Evolutionary conservation across 1,284 basidiomycete genomes (phyloP), one percentile per base, ranked within the genome.

Genomic region (Ustanciosporium gigantosporum): DNA sequence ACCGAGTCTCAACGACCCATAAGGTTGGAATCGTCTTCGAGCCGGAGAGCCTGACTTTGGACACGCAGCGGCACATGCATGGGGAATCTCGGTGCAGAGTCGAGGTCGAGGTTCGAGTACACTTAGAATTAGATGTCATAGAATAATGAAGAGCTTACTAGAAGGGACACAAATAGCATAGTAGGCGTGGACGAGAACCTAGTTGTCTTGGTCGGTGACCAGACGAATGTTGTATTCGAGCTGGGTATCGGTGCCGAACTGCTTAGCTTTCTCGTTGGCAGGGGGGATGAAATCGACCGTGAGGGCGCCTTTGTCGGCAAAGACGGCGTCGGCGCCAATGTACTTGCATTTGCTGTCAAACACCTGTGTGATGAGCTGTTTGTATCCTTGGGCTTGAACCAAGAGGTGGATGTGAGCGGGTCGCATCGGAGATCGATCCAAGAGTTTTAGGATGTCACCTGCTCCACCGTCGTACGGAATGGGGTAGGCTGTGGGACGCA

Each of bases 381-480:
- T 61, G 40, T 48, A 61, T 0, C 53, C 57, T 2, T 49, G 35
- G 0, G 47, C 58, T 22, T 55, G 39, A 36, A 69, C 43, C 8
- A 60, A 22, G n/a, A 68, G 24, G 47, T 78, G 79, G 31, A 80
- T 79, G 53, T 80, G 79, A 0, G 79, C 78, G 0, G 79, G 79
- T 22, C 79, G 65, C 64, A 76, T 77, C 7, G 79, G 78, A 46
- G 76, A 74, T 25, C 79, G 51, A 50, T 78, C 78, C 62, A 80
- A 70, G 36, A 79, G 15, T 31, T 60, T 72, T 17, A 80, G 60
- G 8, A 80, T 67, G 41, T 75, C 68, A 17, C 79, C 79, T 5
- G 78, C 78, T 7, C 70, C 53, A 32, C 60, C 59, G 57, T 79
- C 79, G 69, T 68, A 79, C 0, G 79, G 79, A 43, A 80, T 79